Evolutionary conservation across 257 asterid genomes (phyloP).

Genomic region (Gentiana macrophylla): DNA sequence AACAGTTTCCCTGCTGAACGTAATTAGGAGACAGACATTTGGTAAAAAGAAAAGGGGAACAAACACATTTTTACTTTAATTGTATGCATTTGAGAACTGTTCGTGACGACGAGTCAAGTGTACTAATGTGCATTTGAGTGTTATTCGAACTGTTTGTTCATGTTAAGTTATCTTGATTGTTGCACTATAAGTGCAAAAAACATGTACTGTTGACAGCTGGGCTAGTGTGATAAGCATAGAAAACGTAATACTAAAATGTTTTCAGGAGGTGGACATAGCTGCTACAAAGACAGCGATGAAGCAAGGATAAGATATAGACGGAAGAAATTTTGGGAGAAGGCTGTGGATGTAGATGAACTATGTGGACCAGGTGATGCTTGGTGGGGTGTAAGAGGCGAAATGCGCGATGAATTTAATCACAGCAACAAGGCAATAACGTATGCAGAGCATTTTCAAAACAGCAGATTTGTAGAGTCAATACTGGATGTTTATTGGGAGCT

Average conservation of each 20-base stretch:
- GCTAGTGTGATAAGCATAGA: too few relatives aligned
- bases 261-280: conserved; percentile 97
- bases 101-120: too few relatives aligned
- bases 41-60: too few relatives aligned
- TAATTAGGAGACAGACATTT: too few relatives aligned
- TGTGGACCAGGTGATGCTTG: conserved; percentile 94
- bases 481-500: conserved; percentile 92
- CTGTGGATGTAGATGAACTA: conserved; percentile 70
- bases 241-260: not conserved
- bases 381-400: conserved; percentile 96
- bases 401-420: conserved; percentile 92
- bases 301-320: conserved; percentile 69
- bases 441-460: conserved; percentile 61
- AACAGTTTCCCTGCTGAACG: too few relatives aligned
- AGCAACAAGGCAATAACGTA: conserved; percentile 63
- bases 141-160: too few relatives aligned
- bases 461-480: conserved; percentile 81
- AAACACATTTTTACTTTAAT: too few relatives aligned
- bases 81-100: too few relatives aligned
- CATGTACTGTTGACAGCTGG: too few relatives aligned
- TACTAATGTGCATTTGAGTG: too few relatives aligned
- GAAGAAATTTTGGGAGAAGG: conserved; percentile 87
- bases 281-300: conserved; percentile 88
- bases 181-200: too few relatives aligned
- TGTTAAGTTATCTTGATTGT: too few relatives aligned